phyloP scores from a whole-genome alignment of 331 rosid species.

The Rhamnella rubrinervis region DNA sequence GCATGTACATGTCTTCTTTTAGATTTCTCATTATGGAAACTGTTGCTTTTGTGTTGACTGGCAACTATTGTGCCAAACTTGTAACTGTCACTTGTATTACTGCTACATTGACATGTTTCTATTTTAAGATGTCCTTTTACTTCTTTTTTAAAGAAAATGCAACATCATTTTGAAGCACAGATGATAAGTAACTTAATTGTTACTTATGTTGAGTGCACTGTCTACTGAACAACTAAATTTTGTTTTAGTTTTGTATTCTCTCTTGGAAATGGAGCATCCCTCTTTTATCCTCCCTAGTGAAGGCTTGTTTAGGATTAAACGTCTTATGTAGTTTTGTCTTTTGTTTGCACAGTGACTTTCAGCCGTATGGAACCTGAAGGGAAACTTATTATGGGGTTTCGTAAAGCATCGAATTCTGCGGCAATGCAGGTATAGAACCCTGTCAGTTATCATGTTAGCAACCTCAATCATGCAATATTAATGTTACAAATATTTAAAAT shows the following conservation, averaged over 20 bases:
- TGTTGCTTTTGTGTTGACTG: no score
- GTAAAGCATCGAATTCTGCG: constrained; percentile 78
- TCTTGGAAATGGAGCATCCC: neutral
- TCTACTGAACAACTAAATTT: neutral
- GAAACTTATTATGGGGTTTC: constrained; percentile 96
- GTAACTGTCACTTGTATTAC: neutral
- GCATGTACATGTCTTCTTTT: neutral
- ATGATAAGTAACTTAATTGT: neutral
- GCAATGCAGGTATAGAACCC: constrained; percentile 67
- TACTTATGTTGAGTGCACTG: neutral
- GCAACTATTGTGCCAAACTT: no score
- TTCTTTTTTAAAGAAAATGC: neutral
- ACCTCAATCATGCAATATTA: constrained; percentile 40
- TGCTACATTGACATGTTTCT: neutral
- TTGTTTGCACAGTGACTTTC: constrained; percentile 70
- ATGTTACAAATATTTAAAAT: constrained; percentile 45
- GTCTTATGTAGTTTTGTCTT: neutral
- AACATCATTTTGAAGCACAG: no score
- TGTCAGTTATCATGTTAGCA: constrained; percentile 37
- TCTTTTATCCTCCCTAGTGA: neutral
- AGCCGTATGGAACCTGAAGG: constrained; percentile 99
- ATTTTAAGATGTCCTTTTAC: neutral
- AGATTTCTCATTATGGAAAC: no score
- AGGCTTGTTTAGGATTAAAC: neutral
- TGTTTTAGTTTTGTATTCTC: neutral